Conservation (phyloP, 2,329 filamentous ascomycete species). For the Cladobotryum protrusum region DNA sequence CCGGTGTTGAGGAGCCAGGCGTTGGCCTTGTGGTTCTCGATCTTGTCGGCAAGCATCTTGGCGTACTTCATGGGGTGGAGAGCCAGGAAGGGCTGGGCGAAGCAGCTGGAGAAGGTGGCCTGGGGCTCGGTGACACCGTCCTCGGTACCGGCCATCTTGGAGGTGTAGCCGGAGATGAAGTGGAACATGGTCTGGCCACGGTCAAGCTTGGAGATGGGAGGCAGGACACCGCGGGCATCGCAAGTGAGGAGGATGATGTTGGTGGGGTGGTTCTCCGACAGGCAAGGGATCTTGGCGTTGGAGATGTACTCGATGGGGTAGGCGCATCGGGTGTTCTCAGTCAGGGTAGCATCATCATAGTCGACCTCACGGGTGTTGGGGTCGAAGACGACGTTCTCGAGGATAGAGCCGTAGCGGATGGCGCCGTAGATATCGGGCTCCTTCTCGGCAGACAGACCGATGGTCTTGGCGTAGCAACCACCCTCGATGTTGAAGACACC, state of each 20-base stretch:
- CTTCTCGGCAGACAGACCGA: slow-evolving; percentile 96
- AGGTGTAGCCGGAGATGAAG: slow-evolving; percentile 99
- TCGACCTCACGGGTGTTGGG: slow-evolving; percentile 82
- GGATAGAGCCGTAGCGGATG: slow-evolving; percentile 92
- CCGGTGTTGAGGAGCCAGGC: slow-evolving; percentile 98
- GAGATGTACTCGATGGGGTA: slow-evolving; percentile 99
- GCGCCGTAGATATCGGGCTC: slow-evolving; percentile 96
- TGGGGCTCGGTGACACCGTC: slow-evolving; percentile 95
- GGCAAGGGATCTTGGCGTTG: slow-evolving; percentile 97
- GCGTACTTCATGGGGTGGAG: slow-evolving; percentile 99
- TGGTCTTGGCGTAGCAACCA: slow-evolving; percentile 98
- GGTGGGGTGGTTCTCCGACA: slow-evolving; percentile 78
- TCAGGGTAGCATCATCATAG: slow-evolving; percentile 91
- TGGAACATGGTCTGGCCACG: slow-evolving; percentile 99
- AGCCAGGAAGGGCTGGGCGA: slow-evolving; percentile 97
- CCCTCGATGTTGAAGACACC: slow-evolving; percentile 99
- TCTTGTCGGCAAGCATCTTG: slow-evolving; percentile 98
- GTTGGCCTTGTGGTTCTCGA: slow-evolving; percentile 87
- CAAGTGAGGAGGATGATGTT: slow-evolving; percentile 99
- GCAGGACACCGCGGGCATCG: slow-evolving; percentile 93
- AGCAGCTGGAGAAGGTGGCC: slow-evolving; percentile 98
- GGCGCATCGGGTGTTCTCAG: slow-evolving; percentile 96
- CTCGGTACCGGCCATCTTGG: slow-evolving; percentile 99
- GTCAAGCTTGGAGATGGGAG: slow-evolving; percentile 95
- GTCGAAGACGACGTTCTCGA: slow-evolving; percentile 98